Evolutionary conservation across 2,329 filamentous ascomycete species (phyloP).

Genomic region (Nemania sp.): DNA sequence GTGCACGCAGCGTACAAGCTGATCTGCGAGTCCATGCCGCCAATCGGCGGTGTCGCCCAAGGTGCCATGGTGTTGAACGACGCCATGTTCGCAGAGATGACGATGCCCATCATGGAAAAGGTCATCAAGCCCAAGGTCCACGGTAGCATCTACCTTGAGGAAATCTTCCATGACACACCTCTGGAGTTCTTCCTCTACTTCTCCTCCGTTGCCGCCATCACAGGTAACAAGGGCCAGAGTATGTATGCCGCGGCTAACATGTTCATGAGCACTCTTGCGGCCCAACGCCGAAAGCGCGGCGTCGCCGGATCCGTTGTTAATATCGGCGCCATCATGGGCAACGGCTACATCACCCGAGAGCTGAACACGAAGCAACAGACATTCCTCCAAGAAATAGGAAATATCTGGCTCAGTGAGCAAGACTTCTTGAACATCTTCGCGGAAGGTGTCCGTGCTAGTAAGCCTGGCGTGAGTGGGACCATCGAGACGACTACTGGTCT

Average conservation of each 20-base stretch:
- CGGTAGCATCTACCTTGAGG: conserved; percentile 42
- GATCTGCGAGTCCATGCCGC: conserved; percentile 36
- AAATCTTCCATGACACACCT: conserved; percentile 35
- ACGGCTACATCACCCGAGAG: conserved; percentile 12
- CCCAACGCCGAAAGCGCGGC: conserved; percentile 9
- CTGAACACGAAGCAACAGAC: too few relatives aligned
- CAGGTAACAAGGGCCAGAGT: conserved; percentile 14
- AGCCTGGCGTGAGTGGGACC: too few relatives aligned
- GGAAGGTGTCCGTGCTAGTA: too few relatives aligned
- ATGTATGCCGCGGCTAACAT: conserved; percentile 24
- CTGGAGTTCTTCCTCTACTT: conserved; percentile 34
- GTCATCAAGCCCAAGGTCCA: conserved; percentile 45
- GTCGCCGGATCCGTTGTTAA: conserved; percentile 18
- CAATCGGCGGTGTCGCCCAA: conserved; percentile 48
- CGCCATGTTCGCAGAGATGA: conserved; percentile 36
- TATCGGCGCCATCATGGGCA: conserved; percentile 18
- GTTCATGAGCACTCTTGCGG: conserved; percentile 17
- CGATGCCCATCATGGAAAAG: conserved; percentile 37
- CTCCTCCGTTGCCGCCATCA: conserved; percentile 6
- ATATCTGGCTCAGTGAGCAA: conserved; percentile 33
- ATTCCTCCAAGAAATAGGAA: not conserved
- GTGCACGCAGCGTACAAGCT: conserved; percentile 19
- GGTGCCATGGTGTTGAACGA: conserved; percentile 52
- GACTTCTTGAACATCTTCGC: conserved; percentile 37
- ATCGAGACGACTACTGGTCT: too few relatives aligned